Base-by-base conservation (phyloP, 768 basidiomycete species). In the Kondoa malvinella region DNA sequence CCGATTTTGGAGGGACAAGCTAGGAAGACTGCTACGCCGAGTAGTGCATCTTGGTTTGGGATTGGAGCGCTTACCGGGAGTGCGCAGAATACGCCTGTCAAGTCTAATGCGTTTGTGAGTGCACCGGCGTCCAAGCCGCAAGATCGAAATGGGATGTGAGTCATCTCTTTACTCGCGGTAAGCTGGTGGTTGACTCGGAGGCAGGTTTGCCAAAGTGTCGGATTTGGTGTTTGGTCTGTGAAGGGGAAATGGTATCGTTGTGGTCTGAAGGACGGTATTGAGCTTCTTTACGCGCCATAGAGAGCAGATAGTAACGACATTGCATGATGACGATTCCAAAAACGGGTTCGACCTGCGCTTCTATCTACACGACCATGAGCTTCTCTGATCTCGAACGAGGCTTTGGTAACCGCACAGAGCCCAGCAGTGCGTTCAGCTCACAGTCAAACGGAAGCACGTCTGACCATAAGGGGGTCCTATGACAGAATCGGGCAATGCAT, bases 401-500 rank as follows among this genome's bases (percentile, higher is more conserved):
- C 21, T 21, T 50, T 21, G 40, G 12, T 50, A n/a, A n/a, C n/a
- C 40, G 40, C 8, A 21, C 12, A 21, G 40, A 50, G 21, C 40
- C 40, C 8, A 50, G 40, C 40, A 50, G 40, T 50, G 40, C 40
- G 40, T 8, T 50, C 40, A 8, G 8, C 40, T 21, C 40, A n/a
- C 21, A 8, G 12, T 50, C 40, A 21, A 8, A 50, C 21, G 12
- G 21, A 8, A 8, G 21, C 21, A 21, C 40, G 12, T 50, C 40
- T 50, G 12, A 21, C 40, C 21, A 8, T 50, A 50, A 50, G 8
- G 8, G 40, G 21, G 40, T 8, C 21, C 12, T 50, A 50, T 34
- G 2, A 29, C 25, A 69, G 69, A 69, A 31, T n/a, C n/a, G n/a
- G 65, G 61, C 68, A 67, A 69, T 58, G 14, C 66, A 31, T 63